These are phyloP conservation scores for Mrakia gelida DNA, from an alignment of 768 basidiomycete species.

Conservation along the genomic window DNA sequence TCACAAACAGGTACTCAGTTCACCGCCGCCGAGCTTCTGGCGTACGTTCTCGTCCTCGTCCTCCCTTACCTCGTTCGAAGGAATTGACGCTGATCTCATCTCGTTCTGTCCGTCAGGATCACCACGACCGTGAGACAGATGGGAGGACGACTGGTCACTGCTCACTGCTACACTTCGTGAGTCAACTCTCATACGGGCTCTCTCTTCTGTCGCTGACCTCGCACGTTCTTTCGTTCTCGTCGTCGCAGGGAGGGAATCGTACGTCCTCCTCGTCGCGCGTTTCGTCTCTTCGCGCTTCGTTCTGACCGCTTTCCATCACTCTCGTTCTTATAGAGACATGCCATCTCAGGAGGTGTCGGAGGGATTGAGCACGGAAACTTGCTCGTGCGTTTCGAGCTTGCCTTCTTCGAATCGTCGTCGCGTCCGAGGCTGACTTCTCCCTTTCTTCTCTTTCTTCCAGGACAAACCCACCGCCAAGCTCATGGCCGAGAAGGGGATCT, in stretches of 20 bases:
- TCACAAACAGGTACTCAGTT: not conserved
- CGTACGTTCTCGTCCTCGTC: not conserved
- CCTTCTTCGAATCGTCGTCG: not conserved
- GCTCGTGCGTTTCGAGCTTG: not conserved
- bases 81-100: not conserved
- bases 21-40: not conserved
- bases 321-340: not conserved
- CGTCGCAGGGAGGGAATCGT: not conserved
- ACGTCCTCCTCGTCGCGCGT: not conserved
- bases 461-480: not conserved
- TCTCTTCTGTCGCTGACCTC: too few relatives aligned
- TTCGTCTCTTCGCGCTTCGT: not conserved
- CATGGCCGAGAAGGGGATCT: not conserved
- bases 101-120: not conserved
- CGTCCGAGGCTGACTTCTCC: not conserved
- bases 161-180: not conserved
- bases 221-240: not conserved
- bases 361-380: not conserved
- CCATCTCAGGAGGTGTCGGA: not conserved
- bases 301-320: not conserved
- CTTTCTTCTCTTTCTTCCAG: not conserved
- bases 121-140: not conserved
- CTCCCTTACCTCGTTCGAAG: not conserved
- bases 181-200: not conserved
- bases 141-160: not conserved